Evolutionary conservation across 1,284 basidiomycete species (phyloP).

Genomic region (Melampsora abietis-canadensis): DNA sequence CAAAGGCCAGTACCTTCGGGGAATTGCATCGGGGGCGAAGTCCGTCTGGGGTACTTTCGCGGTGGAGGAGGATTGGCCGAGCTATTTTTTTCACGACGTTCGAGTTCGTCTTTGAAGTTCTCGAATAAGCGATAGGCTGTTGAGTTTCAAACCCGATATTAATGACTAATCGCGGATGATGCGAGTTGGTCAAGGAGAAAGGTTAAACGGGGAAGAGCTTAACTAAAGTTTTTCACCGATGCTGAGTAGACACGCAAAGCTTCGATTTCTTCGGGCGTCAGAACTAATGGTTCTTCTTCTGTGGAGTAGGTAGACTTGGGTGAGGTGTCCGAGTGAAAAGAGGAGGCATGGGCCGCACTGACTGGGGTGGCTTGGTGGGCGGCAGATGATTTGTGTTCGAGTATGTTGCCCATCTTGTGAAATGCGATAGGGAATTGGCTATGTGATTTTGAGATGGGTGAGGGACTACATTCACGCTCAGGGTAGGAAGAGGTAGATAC

Average conservation of each 20-base stretch:
- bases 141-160: not conserved
- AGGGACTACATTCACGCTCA: conserved; percentile 61
- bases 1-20: conserved; percentile 5
- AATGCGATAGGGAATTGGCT: conserved; percentile 51
- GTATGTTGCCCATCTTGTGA: conserved; percentile 32
- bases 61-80: not conserved
- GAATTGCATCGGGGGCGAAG: not conserved
- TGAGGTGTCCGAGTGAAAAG: too few species aligned
- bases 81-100: not conserved
- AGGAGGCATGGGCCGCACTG: not conserved
- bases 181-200: not conserved
- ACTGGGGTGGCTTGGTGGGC: conserved; percentile 17
- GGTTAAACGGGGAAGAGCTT: not conserved
- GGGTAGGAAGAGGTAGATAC: conserved; percentile 64
- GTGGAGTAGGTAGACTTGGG: not conserved
- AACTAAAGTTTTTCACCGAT: conserved; percentile 37
- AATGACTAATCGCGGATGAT: not conserved
- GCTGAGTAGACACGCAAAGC: conserved; percentile 23
- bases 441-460: conserved; percentile 51
- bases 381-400: conserved; percentile 26
- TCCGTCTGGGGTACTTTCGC: conserved; percentile 2
- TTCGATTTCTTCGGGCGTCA: conserved; percentile 24
- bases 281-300: conserved; percentile 6
- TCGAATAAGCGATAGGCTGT: conserved; percentile 30
- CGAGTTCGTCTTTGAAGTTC: conserved; percentile 30